Percentiles rank a stretch among this genome's conserved stretches.
These are phyloP conservation scores for Brassica carinata DNA, from an alignment of 345 rosid genomes.

Conservation along the genomic window DNA sequence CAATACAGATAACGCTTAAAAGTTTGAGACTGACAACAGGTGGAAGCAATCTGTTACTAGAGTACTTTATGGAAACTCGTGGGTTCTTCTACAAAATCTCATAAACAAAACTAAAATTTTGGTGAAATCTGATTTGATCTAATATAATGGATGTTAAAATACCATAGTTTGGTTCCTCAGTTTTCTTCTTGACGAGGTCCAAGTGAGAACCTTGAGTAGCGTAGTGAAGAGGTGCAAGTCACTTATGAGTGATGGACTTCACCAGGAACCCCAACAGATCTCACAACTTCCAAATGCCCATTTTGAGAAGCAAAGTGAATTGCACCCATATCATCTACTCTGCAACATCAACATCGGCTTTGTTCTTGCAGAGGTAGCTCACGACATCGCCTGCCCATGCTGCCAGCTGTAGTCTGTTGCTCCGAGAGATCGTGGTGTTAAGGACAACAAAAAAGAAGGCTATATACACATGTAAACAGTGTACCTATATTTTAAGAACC, in stretches of 20 bases:
- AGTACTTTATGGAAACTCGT: no score
- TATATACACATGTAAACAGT: no score
- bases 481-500: no score
- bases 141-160: background rate
- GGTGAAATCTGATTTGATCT: background rate
- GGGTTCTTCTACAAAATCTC: background rate
- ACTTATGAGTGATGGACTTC: constrained; percentile 73
- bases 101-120: background rate
- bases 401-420: no score
- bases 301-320: constrained; percentile 93
- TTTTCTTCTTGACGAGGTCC: constrained; percentile 52
- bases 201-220: constrained; percentile 86
- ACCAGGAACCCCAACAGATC: constrained; percentile 68
- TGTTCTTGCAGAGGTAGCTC: constrained; percentile 77
- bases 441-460: no score
- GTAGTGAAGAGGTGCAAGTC: constrained; percentile 83
- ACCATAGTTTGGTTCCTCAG: background rate
- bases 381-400: constrained; percentile 44
- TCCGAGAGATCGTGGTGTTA: constrained; percentile 36
- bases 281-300: constrained; percentile 80
- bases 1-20: no score
- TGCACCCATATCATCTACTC: constrained; percentile 97
- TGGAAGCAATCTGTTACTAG: no score
- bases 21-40: no score
- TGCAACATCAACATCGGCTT: constrained; percentile 94